Percentiles rank a stretch among this genome's conserved stretches.
Evolutionary conservation across 2,329 filamentous ascomycete species (phyloP).

Genomic region (Aspergillus fructus): DNA sequence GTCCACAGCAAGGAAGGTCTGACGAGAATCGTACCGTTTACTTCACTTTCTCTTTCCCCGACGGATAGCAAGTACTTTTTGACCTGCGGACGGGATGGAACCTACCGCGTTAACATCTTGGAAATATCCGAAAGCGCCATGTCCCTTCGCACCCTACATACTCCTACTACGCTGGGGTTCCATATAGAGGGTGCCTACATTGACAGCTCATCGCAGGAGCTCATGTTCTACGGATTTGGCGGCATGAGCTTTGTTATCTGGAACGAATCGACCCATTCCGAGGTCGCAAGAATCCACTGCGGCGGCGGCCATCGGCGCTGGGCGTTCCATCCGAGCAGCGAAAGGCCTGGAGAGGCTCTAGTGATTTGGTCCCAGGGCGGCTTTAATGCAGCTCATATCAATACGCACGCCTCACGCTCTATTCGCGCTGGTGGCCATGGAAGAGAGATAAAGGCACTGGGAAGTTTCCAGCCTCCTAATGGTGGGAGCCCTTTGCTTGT

Average conservation of each 20-base stretch:
- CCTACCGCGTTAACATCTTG: slow-evolving; percentile 63
- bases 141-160: slow-evolving; percentile 59
- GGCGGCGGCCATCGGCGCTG: slow-evolving; percentile 82
- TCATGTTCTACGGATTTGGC: slow-evolving; percentile 78
- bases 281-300: slow-evolving; percentile 72
- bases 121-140: slow-evolving; percentile 14
- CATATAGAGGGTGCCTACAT: slow-evolving; percentile 74
- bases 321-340: slow-evolving; percentile 49
- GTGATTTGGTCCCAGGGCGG: slow-evolving; percentile 77
- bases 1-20: slow-evolving; percentile 63
- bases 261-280: slow-evolving; percentile 70
- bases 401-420: slow-evolving; percentile 42
- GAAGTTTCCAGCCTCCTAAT: slow-evolving; percentile 40
- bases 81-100: slow-evolving; percentile 74
- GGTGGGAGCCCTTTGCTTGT: slow-evolving; percentile 50
- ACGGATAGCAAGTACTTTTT: slow-evolving; percentile 51
- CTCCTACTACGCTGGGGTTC: slow-evolving; percentile 68
- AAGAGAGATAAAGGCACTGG: slow-evolving; percentile 72
- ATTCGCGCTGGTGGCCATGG: slow-evolving; percentile 76
- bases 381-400: slow-evolving; percentile 49
- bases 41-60: slow-evolving; percentile 12
- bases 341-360: slow-evolving; percentile 41
- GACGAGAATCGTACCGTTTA: slow-evolving; percentile 56
- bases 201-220: slow-evolving; percentile 46
- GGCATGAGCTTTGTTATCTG: slow-evolving; percentile 78